A percentile compares a stretch with the other conserved stretches of the same genome.
These are phyloP conservation scores for Daucus carota DNA, from an alignment of 129 eudicot species.

Conservation along the genomic window DH1_v3.0 NC_030382.2:33884501-33885000, in stretches of 20 bases:
- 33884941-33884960: not conserved
- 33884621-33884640: constrained; percentile 40
- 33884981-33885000: not conserved
- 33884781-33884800: not conserved
- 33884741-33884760: constrained; percentile 2
- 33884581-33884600: constrained; percentile 15
- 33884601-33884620: constrained; percentile 71
- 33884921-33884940: not conserved
- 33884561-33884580: not conserved
- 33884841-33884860: constrained; percentile 84
- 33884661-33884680: constrained; percentile 66
- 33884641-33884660: constrained; percentile 58
- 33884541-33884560: not conserved
- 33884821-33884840: not conserved
- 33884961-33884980: not conserved
- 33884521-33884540: not conserved
- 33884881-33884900: constrained; percentile 62
- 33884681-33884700: constrained; percentile 93
- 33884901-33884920: constrained; percentile 73
- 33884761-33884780: not conserved
- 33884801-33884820: not conserved
- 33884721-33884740: constrained; percentile 69
- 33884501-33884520: not conserved
- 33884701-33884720: constrained; percentile 51
- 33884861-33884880: constrained; percentile 60